Base-by-base conservation (phyloP, 441 rosid genomes). In the Arabidopsis hybrid region DNA sequence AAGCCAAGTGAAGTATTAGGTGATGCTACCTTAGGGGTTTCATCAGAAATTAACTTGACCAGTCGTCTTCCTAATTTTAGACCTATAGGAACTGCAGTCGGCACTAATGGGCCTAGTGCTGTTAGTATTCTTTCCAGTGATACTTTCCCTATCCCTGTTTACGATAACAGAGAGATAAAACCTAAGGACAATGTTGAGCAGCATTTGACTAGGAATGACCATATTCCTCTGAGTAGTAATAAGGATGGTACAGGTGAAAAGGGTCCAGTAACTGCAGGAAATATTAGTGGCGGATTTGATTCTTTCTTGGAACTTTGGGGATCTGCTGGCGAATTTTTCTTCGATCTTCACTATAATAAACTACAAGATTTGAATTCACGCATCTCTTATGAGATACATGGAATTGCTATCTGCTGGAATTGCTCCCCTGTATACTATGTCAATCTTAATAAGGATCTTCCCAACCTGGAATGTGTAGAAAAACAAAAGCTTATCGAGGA, bases 381-480 rank as follows among this genome's bases (percentile, higher is more conserved):
- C 71, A 79, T 68, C 65, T 81, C 79, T 17, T 93, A 87, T 76
- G 99, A 93, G 82, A 81, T 93, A 76, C 91, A 87, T 74, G 99
- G 99, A 72, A 85, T 96, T 59, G 97, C 98, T 36, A 77, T 96
- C 70, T 96, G 99, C 82, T 96, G 97, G 98, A 87, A 86, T 66
- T 84, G 81, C 77, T 93, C 98, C 51, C 93, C 91, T 36, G 94
- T 93, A 39, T 93, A 91, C 85, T 93, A 90, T 77, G 71, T 89
- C 77, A 89, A 87, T 77, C 80, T 96, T 78, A 94, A 88, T 10
- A 96, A 87, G 85, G 97, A 93, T 85, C 84, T 95, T 55, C 67
- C 87, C 38, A 82, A 77, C 69, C 61, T 75, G 53, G 85, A 81
- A 47, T 79, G 82, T 61, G 77, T 73, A 79, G 85, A 69, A 79